Conservation (phyloP, 257 asterid genomes). For the Marsdenia floribunda region DNA sequence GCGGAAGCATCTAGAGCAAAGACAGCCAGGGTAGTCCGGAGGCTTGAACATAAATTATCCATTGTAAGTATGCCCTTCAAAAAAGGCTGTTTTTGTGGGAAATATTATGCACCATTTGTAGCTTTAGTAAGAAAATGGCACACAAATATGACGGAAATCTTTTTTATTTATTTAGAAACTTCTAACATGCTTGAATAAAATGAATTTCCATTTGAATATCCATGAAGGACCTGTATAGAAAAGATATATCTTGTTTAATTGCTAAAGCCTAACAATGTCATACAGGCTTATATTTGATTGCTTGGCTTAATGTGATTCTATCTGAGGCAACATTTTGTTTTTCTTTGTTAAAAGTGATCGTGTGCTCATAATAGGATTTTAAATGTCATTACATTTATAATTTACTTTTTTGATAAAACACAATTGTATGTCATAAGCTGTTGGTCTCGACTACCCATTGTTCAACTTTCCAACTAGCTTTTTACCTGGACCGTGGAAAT, state of each 20-base stretch:
- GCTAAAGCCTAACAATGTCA: background rate
- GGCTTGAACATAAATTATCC: slow-evolving; percentile 78
- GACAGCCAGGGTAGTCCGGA: slow-evolving; percentile 59
- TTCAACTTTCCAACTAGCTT: background rate
- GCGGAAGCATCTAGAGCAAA: slow-evolving; percentile 70
- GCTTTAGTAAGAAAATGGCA: background rate
- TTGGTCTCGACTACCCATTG: background rate
- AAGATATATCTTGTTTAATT: background rate
- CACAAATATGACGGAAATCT: background rate
- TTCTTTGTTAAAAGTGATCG: background rate
- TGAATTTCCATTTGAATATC: background rate
- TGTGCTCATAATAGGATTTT: background rate
- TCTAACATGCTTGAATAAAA: background rate
- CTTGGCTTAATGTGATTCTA: background rate
- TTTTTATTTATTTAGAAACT: background rate
- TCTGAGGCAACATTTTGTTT: background rate
- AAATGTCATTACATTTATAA: background rate
- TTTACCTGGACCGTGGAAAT: background rate
- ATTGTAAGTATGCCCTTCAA: slow-evolving; percentile 52
- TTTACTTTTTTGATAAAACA: background rate
- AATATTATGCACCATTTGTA: background rate
- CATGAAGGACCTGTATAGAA: background rate
- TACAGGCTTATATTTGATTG: background rate
- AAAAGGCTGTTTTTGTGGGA: slow-evolving; percentile 2
- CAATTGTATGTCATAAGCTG: background rate